Evolutionary conservation across 331 rosid species (phyloP).

Genomic region (Telfairia occidentalis): DNA sequence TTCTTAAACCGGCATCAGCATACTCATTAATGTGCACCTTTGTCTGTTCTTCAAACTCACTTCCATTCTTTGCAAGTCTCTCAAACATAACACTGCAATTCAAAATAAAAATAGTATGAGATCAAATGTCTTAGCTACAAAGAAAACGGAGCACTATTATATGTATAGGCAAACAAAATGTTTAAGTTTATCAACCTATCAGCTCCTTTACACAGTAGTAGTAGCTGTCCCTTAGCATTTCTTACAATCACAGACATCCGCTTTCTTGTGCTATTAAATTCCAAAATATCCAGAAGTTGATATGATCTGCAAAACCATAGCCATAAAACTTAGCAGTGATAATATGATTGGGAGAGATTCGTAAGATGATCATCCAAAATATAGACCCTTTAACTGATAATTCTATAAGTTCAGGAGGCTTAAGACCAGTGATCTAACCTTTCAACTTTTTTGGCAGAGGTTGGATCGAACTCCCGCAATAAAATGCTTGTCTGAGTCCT

Average conservation of each 20-base stretch:
- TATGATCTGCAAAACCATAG: constrained; percentile 48
- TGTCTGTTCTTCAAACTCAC: constrained; percentile 67
- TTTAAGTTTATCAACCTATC: constrained; percentile 63
- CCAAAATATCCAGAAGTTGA: constrained; percentile 55
- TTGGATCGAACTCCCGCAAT: constrained; percentile 48
- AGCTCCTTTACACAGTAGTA: constrained; percentile 83
- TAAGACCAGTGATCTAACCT: constrained; percentile 37
- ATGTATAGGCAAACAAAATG: background rate
- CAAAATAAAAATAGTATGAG: constrained; percentile 4
- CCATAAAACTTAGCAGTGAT: background rate
- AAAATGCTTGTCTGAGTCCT: constrained; percentile 58
- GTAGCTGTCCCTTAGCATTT: constrained; percentile 50
- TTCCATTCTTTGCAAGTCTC: constrained; percentile 63
- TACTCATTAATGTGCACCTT: constrained; percentile 55
- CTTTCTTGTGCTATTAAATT: constrained; percentile 89
- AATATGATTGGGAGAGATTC: background rate
- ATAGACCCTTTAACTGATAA: background rate
- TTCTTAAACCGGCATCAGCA: constrained; percentile 97
- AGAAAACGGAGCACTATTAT: background rate
- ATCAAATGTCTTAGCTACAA: background rate
- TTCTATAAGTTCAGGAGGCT: background rate
- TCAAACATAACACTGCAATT: constrained; percentile 96
- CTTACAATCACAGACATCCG: constrained; percentile 83
- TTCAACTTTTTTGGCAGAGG: constrained; percentile 23
- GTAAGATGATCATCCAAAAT: background rate